A percentile compares a stretch with the other conserved stretches of the same genome.
These are phyloP conservation scores for Lodderomyces metapsilosis DNA, from an alignment of 1,139 yeast species.

Conservation along the genomic window DNA sequence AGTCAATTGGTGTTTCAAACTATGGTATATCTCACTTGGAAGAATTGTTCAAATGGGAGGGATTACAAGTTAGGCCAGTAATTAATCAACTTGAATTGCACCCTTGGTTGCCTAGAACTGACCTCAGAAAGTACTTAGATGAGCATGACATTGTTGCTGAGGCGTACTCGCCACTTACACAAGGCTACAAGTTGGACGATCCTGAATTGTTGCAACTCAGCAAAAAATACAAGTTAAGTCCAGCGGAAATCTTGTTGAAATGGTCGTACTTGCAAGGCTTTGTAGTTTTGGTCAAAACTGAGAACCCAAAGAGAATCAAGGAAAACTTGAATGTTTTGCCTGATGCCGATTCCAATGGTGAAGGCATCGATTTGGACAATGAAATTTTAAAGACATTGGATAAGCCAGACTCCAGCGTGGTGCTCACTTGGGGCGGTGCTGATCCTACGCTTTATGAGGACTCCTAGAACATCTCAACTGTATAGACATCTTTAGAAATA, in stretches of 20 bases:
- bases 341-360: conserved; percentile 21
- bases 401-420: conserved; percentile 33
- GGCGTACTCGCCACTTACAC: conserved; percentile 72
- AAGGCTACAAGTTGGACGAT: conserved; percentile 54
- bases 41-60: conserved; percentile 36
- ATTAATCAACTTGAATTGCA: conserved; percentile 47
- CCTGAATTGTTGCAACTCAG: conserved; percentile 39
- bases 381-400: conserved; percentile 30
- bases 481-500: not conserved
- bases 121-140: conserved; percentile 37
- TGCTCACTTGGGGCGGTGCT: conserved; percentile 27
- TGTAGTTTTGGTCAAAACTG: conserved; percentile 72
- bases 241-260: conserved; percentile 31
- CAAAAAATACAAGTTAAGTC: conserved; percentile 22
- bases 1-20: conserved; percentile 46
- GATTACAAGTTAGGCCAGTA: conserved; percentile 36
- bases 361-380: conserved; percentile 33
- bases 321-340: conserved; percentile 36
- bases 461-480: not conserved
- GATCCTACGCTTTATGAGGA: conserved; percentile 27
- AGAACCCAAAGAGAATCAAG: conserved; percentile 45
- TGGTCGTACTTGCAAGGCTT: conserved; percentile 54
- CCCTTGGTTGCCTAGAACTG: conserved; percentile 44
- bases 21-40: conserved; percentile 35
- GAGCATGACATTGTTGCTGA: conserved; percentile 49